A percentile compares a stretch with the other conserved stretches of the same genome.
Evolutionary conservation across 2,329 filamentous ascomycete genomes (phyloP).

Genomic region (Fusarium foetens): DNA sequence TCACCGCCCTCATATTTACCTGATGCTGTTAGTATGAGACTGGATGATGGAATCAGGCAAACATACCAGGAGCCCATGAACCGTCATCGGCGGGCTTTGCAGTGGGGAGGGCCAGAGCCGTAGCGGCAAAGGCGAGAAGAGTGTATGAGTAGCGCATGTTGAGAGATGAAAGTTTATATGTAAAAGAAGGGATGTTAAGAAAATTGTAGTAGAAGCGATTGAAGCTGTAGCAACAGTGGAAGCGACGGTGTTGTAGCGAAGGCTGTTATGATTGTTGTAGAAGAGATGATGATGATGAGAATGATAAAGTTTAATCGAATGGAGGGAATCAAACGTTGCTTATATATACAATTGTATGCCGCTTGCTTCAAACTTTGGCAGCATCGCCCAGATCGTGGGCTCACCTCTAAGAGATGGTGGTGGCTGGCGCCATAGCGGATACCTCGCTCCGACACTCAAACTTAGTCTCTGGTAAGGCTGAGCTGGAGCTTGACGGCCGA

Average conservation of each 20-base stretch:
- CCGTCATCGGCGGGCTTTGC: constrained; percentile 33
- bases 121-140: constrained; percentile 36
- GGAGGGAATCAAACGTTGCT: not conserved
- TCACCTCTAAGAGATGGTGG: not conserved
- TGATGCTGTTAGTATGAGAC: not conserved
- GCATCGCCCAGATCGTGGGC: not conserved
- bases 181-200: not conserved
- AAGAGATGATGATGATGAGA: constrained; percentile 16
- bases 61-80: constrained; percentile 12
- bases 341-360: constrained; percentile 9
- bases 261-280: not conserved
- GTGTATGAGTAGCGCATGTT: constrained; percentile 39
- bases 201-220: not conserved
- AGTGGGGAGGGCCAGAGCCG: constrained; percentile 37
- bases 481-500: not conserved
- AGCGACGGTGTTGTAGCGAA: constrained; percentile 1
- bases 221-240: not conserved
- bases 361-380: too few species aligned
- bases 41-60: rapidly evolving
- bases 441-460: too few species aligned
- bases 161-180: not conserved
- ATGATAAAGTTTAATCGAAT: not conserved
- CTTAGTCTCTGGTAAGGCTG: constrained; percentile 8
- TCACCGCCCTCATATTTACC: constrained; percentile 25
- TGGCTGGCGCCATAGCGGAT: constrained; percentile 1